A percentile compares a stretch with the other conserved stretches of the same genome.
Conservation (phyloP, 495 filamentous ascomycete genomes). For the Penicillium cataractarum region DNA sequence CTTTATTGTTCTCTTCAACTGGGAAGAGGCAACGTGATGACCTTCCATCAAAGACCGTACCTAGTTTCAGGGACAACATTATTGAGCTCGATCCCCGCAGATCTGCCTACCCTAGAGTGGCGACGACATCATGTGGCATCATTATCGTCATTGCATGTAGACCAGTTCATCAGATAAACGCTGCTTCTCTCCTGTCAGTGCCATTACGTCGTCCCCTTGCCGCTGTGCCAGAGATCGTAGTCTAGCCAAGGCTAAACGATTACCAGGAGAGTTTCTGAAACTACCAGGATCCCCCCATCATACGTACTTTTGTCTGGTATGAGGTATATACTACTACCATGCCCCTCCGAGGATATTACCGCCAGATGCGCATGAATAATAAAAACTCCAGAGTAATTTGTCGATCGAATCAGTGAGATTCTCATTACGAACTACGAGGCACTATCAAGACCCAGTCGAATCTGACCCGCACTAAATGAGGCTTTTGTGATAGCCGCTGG, state of each 20-base stretch:
- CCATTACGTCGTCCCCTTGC: constrained; percentile 7
- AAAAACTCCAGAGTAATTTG: constrained; percentile 4
- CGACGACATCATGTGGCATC: constrained; percentile 2
- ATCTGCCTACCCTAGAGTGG: background rate
- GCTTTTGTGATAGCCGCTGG: constrained; percentile 8
- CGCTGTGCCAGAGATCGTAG: background rate
- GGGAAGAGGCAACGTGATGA: constrained; percentile 2
- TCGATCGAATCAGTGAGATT: background rate
- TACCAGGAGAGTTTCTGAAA: background rate
- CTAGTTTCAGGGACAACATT: background rate
- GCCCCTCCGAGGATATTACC: background rate
- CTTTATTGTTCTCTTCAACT: background rate
- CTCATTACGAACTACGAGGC: constrained; percentile 8
- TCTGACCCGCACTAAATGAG: constrained; percentile 9
- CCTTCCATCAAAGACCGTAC: background rate
- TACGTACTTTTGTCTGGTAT: background rate
- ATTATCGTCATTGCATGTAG: background rate
- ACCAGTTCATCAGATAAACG: background rate
- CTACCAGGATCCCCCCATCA: background rate
- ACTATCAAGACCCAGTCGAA: background rate
- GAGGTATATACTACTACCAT: constrained; percentile 7
- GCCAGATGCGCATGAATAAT: constrained; percentile 14
- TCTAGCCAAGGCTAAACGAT: background rate
- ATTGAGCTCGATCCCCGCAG: background rate
- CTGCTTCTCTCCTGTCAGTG: background rate